Base-by-base conservation (phyloP, 2,329 filamentous ascomycete genomes). In the Neurospora crassa region DNA sequence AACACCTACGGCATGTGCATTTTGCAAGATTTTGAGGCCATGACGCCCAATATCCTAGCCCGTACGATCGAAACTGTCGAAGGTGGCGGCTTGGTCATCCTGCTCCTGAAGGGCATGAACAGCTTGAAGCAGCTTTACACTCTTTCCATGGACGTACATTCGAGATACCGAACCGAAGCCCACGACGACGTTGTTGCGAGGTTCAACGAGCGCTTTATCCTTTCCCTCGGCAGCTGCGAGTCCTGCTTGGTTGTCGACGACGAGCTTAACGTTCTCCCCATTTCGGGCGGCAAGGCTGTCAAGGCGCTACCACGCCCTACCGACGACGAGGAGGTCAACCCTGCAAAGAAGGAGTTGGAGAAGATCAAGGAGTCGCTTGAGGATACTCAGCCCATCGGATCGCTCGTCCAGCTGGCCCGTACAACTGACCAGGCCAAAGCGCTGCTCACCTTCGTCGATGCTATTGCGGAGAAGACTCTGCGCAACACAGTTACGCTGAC, bases 1-100 rank as follows among this genome's bases (percentile, higher is more conserved):
- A 97, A 98, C 81, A 99, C 96, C 63, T 99, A 96, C 79, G 95
- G 95, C 79, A 97, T 97, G 93, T 97, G 94, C 80, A 97, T 99
- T 75, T 83, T 99, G 76, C 96, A 99, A 81, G 96, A 99, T 79
- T 99, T 99, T 78, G 96, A 99, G 82, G 96, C 94, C 53, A 88
- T 99, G 76, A 99, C 96, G 11, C 96, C 96, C n/a, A 99, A 99
- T 79, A 87, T 97, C 75, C 88, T 99, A 41, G 96, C 96, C 29
- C 89, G 95, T 73, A 97, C 94, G 0, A 93, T 99, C 76, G 96
- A 99, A 83, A 99, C 96, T 0, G 96, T 99, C 5, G 95, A 99
- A 81, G 96, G 96, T 75, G 96, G 96, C 74, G 96, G 96, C 34
- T 81, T 99, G 76, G 95, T 98, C 1, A 85, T 99, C 67, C 83